These are phyloP conservation scores for Solanum lignicaule DNA, from an alignment of 257 asterid species.

Conservation along the genomic window DNA sequence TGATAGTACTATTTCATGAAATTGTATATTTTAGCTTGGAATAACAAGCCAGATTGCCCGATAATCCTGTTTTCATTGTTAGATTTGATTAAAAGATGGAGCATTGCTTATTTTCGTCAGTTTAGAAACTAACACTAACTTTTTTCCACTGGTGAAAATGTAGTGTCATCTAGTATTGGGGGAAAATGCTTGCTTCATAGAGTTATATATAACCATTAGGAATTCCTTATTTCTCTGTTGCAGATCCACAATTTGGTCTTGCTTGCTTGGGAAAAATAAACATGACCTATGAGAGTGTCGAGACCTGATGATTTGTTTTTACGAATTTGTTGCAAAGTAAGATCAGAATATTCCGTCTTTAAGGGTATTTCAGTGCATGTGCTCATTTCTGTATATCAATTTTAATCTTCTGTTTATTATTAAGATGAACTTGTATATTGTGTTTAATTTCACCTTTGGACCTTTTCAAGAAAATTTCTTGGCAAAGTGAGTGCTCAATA, in stretches of 20 bases:
- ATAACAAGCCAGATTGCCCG: not conserved
- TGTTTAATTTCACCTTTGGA: no score
- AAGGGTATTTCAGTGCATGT: not conserved
- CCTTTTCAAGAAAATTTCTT: no score
- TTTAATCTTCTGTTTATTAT: no score
- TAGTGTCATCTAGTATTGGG: not conserved
- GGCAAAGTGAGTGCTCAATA: no score
- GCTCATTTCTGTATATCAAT: not conserved
- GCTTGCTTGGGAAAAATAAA: constrained; percentile 74
- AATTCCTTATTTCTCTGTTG: constrained; percentile 10
- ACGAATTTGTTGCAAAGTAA: constrained; percentile 77
- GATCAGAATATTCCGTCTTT: not conserved
- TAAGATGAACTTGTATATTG: no score
- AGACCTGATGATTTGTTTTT: constrained; percentile 72
- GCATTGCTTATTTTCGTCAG: no score
- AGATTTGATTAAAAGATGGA: no score
- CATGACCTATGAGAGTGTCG: constrained; percentile 59
- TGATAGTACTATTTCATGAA: no score
- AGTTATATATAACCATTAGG: not conserved
- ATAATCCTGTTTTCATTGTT: not conserved
- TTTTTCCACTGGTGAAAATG: not conserved
- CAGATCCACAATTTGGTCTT: constrained; percentile 81
- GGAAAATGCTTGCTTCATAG: not conserved
- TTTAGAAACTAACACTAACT: not conserved
- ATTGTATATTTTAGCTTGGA: no score